Percentiles rank a stretch among this genome's conserved stretches.
These are phyloP conservation scores for Paracamarosporium sp. DNA, from an alignment of 2,329 filamentous ascomycete species.

Conservation along the genomic window DNA sequence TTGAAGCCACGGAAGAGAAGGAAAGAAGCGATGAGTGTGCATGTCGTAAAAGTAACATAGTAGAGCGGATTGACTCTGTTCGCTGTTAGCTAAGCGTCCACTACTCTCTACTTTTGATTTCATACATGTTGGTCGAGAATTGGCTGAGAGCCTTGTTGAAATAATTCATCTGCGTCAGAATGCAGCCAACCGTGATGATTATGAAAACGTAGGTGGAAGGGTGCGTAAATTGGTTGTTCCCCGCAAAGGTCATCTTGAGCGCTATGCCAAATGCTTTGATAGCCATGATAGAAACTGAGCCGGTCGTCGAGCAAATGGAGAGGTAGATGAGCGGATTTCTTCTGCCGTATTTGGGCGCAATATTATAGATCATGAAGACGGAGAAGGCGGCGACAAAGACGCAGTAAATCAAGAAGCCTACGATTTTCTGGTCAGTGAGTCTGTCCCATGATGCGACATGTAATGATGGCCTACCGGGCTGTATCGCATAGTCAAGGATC, in stretches of 20 bases:
- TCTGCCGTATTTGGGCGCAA: conserved; percentile 88
- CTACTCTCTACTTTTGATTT: background rate
- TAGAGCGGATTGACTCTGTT: conserved; percentile 90
- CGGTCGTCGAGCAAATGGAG: conserved; percentile 96
- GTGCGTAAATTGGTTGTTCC: conserved; percentile 93
- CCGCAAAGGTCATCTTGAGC: conserved; percentile 89
- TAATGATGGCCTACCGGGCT: conserved; percentile 71
- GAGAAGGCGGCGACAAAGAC: conserved; percentile 81
- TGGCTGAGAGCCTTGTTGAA: conserved; percentile 98
- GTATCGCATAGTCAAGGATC: conserved; percentile 87
- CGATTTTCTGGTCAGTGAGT: conserved; percentile 16
- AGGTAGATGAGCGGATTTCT: conserved; percentile 96
- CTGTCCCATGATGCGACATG: background rate
- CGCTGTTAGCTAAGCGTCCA: conserved; percentile 8
- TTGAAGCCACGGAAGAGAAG: conserved; percentile 97
- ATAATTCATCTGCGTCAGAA: conserved; percentile 99
- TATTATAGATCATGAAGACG: conserved; percentile 92
- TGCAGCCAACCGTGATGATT: conserved; percentile 91
- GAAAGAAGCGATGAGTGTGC: conserved; percentile 91
- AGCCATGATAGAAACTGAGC: conserved; percentile 98
- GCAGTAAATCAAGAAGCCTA: conserved; percentile 91
- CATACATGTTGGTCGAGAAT: conserved; percentile 96
- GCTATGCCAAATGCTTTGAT: conserved; percentile 99
- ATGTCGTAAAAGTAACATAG: conserved; percentile 97
- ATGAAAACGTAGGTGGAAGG: conserved; percentile 97